phyloP scores from a whole-genome alignment of 306 rosid genomes.

The Cicer judaicum region DNA sequence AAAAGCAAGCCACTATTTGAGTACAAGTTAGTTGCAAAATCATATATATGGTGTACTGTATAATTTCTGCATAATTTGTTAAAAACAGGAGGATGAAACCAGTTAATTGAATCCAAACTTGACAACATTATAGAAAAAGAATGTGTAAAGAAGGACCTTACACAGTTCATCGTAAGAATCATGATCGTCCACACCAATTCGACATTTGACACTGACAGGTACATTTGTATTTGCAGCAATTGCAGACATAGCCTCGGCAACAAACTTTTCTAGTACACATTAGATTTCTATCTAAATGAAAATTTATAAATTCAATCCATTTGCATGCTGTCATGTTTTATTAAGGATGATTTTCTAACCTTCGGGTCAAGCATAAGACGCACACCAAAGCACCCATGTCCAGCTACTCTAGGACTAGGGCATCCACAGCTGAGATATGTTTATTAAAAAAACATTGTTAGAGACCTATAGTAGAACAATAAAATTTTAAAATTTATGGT shows the following conservation, averaged over 20 bases:
- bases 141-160: constrained; percentile 55
- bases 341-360: constrained; percentile 62
- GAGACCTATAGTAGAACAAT: constrained; percentile 8
- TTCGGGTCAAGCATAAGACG: constrained; percentile 94
- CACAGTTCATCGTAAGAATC: constrained; percentile 95
- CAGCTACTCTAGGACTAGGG: constrained; percentile 96
- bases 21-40: constrained; percentile 7
- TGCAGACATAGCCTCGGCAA: constrained; percentile 93
- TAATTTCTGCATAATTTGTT: neutral
- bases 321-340: constrained; percentile 37
- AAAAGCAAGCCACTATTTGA: constrained; percentile 17
- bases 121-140: constrained; percentile 23
- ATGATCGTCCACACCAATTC: constrained; percentile 90
- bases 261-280: constrained; percentile 82
- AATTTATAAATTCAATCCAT: neutral
- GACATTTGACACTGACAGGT: constrained; percentile 90
- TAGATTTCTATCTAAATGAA: constrained; percentile 58
- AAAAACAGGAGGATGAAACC: constrained; percentile 8
- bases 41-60: constrained; percentile 1
- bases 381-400: constrained; percentile 96
- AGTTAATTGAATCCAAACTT: constrained; percentile 25
- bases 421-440: constrained; percentile 77
- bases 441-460: neutral
- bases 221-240: constrained; percentile 86
- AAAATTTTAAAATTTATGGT: constrained; percentile 22